A percentile compares a stretch with the other conserved stretches of the same genome.
Evolutionary conservation across 768 basidiomycete genomes (phyloP).

Genomic region (Pulveroboletus frians): DNA sequence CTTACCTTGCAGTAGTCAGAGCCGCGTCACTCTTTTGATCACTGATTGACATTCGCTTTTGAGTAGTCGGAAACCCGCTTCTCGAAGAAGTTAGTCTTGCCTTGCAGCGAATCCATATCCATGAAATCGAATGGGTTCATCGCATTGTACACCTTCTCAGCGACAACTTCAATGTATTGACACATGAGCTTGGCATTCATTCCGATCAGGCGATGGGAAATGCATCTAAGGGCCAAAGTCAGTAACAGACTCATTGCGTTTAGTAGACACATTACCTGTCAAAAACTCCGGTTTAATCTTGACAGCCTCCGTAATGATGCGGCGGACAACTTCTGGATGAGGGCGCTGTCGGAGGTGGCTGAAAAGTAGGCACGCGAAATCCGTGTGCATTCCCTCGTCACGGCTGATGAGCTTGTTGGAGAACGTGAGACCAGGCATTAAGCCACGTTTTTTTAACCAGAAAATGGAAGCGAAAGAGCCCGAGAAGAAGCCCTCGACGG

Average conservation of each 20-base stretch:
- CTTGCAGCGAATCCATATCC: no score
- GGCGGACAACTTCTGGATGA: constrained; percentile 67
- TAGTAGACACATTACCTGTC: constrained; percentile 44
- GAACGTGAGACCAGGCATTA: constrained; percentile 88
- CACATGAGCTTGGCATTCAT: no score
- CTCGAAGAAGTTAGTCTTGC: no score
- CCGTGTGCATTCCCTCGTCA: constrained; percentile 95
- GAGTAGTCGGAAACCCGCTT: no score
- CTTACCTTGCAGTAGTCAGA: no score
- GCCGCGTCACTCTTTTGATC: no score
- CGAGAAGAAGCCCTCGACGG: constrained; percentile 92
- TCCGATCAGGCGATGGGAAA: constrained; percentile 28
- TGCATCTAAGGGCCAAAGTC: constrained; percentile 48
- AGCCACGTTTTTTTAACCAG: constrained; percentile 94
- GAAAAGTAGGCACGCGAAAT: constrained; percentile 90
- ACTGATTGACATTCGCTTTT: no score
- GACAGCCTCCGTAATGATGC: constrained; percentile 80
- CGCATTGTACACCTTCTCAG: no score
- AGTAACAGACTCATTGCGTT: not conserved
- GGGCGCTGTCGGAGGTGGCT: constrained; percentile 75
- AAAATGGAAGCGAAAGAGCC: constrained; percentile 62
- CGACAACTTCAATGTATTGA: no score
- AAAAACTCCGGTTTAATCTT: constrained; percentile 35
- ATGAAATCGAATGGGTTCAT: no score
- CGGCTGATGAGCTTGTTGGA: constrained; percentile 95